Evolutionary conservation across 2,329 filamentous ascomycete genomes (phyloP).

Genomic region (Hymenoscyphus occultus): DNA sequence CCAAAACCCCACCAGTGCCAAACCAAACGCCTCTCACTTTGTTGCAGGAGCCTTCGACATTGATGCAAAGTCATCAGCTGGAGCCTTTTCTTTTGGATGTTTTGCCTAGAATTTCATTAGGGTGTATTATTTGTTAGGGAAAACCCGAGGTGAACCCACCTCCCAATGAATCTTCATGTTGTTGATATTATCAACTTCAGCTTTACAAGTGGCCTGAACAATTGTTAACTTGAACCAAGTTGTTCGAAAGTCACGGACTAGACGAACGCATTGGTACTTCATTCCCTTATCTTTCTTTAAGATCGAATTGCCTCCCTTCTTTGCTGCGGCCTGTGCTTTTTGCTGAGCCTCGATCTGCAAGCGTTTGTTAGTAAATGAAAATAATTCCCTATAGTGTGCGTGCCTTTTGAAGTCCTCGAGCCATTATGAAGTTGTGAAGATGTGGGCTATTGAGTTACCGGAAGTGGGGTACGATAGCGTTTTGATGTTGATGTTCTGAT

Average conservation of each 20-base stretch:
- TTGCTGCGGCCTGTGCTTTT: conserved; percentile 9
- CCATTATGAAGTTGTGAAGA: conserved; percentile 6
- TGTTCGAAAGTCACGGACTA: not conserved
- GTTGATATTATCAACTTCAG: conserved; percentile 7
- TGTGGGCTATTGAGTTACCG: not conserved
- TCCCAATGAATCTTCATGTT: conserved; percentile 13
- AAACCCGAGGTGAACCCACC: not conserved
- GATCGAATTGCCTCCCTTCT: conserved; percentile 9
- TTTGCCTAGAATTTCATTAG: not conserved
- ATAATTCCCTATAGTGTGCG: not conserved
- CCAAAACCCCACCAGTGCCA: not conserved
- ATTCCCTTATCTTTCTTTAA: conserved; percentile 13
- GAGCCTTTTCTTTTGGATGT: conserved; percentile 4
- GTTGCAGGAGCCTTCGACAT: conserved; percentile 10
- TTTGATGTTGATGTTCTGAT: not conserved
- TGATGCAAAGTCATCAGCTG: conserved; percentile 9
- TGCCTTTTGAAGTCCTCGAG: conserved; percentile 14
- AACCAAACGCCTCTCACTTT: not conserved
- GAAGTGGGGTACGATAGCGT: not conserved
- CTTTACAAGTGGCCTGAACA: conserved; percentile 7
- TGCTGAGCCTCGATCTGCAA: conserved; percentile 9
- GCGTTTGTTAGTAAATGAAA: not conserved
- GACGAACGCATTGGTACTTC: conserved; percentile 13
- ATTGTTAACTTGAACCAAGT: not conserved
- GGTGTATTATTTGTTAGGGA: no score